A percentile compares a stretch with the other conserved stretches of the same genome.
These are phyloP conservation scores for Cyclanthera cordifolia DNA, from an alignment of 306 rosid species.

Conservation along the genomic window DNA sequence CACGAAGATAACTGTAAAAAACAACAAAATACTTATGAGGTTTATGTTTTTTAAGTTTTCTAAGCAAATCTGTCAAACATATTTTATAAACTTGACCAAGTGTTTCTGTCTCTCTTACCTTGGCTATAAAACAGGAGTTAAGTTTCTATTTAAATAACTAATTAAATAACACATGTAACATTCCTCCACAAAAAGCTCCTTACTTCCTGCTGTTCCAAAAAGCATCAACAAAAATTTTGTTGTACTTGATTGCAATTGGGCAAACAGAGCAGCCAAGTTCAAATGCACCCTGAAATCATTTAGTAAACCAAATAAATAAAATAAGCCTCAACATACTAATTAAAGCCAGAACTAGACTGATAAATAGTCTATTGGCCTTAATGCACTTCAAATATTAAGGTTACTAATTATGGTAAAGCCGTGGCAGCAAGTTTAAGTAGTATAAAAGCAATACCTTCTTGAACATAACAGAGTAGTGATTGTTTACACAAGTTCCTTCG, in stretches of 20 bases:
- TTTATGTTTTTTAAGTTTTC: neutral
- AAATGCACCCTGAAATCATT: conserved; percentile 74
- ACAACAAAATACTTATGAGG: neutral
- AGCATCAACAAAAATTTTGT: conserved; percentile 92
- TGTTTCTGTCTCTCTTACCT: neutral
- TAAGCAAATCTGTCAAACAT: neutral
- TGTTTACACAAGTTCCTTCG: conserved; percentile 97
- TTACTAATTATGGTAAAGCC: no score
- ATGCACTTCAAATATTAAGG: neutral
- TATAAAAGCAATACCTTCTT: conserved; percentile 48
- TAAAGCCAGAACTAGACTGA: neutral
- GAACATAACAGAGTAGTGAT: conserved; percentile 92
- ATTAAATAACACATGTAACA: neutral
- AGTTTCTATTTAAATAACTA: neutral
- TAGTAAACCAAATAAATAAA: conserved; percentile 13
- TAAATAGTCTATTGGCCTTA: neutral
- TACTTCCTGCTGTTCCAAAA: conserved; percentile 98
- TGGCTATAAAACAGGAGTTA: neutral
- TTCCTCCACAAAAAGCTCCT: conserved; percentile 22
- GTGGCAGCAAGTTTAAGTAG: neutral
- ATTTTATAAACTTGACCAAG: neutral
- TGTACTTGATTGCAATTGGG: conserved; percentile 91
- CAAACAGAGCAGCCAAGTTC: conserved; percentile 93
- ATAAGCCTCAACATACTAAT: conserved; percentile 3
- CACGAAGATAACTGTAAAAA: neutral